Conservation (phyloP, 2,329 filamentous ascomycete genomes). For the Decorospora gaudefroyi region DNA sequence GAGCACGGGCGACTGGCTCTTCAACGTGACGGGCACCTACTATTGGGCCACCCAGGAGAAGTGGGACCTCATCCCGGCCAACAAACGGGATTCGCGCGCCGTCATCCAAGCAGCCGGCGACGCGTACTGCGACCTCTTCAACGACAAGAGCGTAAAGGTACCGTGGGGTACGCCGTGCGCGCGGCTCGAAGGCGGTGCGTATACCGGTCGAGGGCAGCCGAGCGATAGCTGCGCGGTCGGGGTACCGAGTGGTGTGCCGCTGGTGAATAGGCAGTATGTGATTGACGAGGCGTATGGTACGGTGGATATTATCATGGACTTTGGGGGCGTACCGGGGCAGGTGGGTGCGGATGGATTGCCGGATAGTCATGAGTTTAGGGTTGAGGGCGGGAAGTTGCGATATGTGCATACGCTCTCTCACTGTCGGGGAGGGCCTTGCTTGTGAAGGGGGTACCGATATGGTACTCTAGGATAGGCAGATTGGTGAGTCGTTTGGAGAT, state of each 20-base stretch:
- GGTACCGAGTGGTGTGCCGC: slow-evolving; percentile 34
- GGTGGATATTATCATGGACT: slow-evolving; percentile 40
- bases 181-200: slow-evolving; percentile 34
- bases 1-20: slow-evolving; percentile 39
- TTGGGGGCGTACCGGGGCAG: slow-evolving; percentile 25
- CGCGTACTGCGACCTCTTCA: slow-evolving; percentile 38
- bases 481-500: too few relatives aligned
- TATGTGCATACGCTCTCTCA: slow-evolving; percentile 39
- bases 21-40: slow-evolving; percentile 37
- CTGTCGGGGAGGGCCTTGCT: slow-evolving; percentile 29
- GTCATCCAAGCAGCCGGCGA: slow-evolving; percentile 36
- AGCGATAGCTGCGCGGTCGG: slow-evolving; percentile 36
- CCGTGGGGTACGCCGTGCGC: slow-evolving; percentile 39
- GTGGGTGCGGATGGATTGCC: slow-evolving; percentile 27
- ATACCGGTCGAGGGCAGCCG: slow-evolving; percentile 34
- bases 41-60: slow-evolving; percentile 34
- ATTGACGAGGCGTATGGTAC: slow-evolving; percentile 40
- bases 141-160: slow-evolving; percentile 32
- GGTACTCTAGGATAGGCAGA: too few relatives aligned
- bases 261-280: slow-evolving; percentile 38
- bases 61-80: slow-evolving; percentile 28
- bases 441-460: not conserved
- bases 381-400: slow-evolving; percentile 38
- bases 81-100: slow-evolving; percentile 25
- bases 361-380: slow-evolving; percentile 42